Conservation (phyloP, 805 yeast genomes). For the Metschnikowia proteae region DNA sequence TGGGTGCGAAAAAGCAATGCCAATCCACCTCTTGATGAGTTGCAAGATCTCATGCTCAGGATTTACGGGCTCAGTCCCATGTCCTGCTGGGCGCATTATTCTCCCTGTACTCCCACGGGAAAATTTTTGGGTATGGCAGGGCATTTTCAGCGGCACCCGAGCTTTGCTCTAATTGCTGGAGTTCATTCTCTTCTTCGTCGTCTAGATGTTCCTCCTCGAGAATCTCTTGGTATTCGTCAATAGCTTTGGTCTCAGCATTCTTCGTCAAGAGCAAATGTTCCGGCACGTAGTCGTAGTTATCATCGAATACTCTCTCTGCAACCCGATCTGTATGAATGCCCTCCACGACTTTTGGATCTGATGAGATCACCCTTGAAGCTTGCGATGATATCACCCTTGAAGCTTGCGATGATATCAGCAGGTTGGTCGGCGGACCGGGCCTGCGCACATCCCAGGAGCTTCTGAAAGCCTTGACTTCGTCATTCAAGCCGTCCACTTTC, state of each 20-base stretch:
- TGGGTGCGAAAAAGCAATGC: conserved; percentile 5
- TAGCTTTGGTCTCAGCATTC: conserved; percentile 2
- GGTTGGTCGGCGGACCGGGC: neutral
- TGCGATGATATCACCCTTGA: neutral
- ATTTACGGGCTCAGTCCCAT: conserved; percentile 17
- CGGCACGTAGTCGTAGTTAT: conserved; percentile 27
- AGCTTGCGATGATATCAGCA: neutral
- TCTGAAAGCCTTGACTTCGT: conserved; percentile 17
- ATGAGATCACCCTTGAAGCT: neutral
- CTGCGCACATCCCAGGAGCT: conserved; percentile 28
- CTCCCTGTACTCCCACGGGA: conserved; percentile 36
- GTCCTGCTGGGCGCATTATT: conserved; percentile 22
- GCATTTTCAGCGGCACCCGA: neutral
- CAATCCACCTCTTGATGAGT: neutral
- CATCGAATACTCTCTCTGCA: conserved; percentile 33
- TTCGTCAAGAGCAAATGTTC: conserved; percentile 19
- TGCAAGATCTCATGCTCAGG: neutral
- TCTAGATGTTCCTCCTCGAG: conserved; percentile 8
- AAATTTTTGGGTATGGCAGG: conserved; percentile 20
- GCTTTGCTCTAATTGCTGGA: neutral
- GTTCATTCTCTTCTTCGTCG: conserved; percentile 4
- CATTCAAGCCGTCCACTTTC: conserved; percentile 9
- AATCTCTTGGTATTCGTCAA: neutral
- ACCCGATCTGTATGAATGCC: conserved; percentile 16
- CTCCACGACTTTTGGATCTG: neutral